Base-by-base conservation (phyloP, 495 filamentous ascomycete species). In the Penicillium angulare region DNA sequence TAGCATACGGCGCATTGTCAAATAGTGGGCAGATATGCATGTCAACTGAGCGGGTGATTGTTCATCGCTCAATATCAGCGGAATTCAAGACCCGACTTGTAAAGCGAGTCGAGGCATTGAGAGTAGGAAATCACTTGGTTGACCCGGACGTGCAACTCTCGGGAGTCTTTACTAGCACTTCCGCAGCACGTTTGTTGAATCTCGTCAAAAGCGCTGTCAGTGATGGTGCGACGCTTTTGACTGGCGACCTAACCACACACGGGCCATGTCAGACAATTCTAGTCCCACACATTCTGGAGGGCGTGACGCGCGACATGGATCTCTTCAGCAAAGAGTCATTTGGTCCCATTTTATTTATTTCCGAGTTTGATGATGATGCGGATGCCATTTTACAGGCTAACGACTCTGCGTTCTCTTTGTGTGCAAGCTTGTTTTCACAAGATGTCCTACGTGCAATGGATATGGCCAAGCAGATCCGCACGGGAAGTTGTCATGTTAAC, bases 1-100 rank as follows among this genome's bases (percentile, higher is more conserved):
- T 67, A 12, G 18, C 66, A 26, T 16, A 36, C 15, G 69, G 77
- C 17, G 60, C 73, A 0, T 17, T 34, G 15, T 17, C 17, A 3
- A 3, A 41, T 16, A 22, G 15, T 8, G 89, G 89, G 1, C 89
- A 95, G 67, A 82, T 90, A 33, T 95, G 89, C 72, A 89, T 95
- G 88, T 76, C 80, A 4, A 92, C 88, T 0, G 89, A 93, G 65
- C 79, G 83, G 15, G 85, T 92, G 56, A 66, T 92, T 23, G 83
- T 90, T 6, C 35, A 49, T 21, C 26, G 41, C 2, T 31, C 50
- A 29, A 53, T 77, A 49, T 71, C 69, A 61, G 67, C 16, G 32
- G 32, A 38, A 3, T 38, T 47, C 22, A 69, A 71, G 27, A 64
- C 66, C 13, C 68, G 58, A 9, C 58, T 68, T 5, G 26, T 29